A percentile compares a stretch with the other conserved stretches of the same genome.
Evolutionary conservation across 2,329 filamentous ascomycete genomes (phyloP).

Genomic region (Escovopsis sp.): DNA sequence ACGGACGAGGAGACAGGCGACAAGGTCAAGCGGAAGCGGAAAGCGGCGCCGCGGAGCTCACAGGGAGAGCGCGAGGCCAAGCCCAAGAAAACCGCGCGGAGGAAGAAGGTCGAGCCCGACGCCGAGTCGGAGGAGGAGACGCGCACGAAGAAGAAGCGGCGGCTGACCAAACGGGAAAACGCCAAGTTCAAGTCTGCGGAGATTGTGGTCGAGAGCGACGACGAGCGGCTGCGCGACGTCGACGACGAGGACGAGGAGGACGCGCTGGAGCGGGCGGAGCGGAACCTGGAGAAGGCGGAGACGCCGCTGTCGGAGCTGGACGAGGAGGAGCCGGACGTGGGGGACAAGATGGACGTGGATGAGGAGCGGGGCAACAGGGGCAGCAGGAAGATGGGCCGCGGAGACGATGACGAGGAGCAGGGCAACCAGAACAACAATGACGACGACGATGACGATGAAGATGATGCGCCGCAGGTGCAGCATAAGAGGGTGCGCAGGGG

Average conservation of each 20-base stretch:
- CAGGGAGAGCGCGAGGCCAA: constrained; percentile 27
- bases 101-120: constrained; percentile 28
- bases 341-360: constrained; percentile 39
- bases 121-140: constrained; percentile 25
- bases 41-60: constrained; percentile 23
- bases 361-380: constrained; percentile 18
- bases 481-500: constrained; percentile 33
- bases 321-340: constrained; percentile 20
- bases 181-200: constrained; percentile 76
- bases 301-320: constrained; percentile 21
- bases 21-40: constrained; percentile 64
- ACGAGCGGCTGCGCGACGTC: constrained; percentile 29
- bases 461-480: constrained; percentile 22
- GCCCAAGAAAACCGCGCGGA: constrained; percentile 34
- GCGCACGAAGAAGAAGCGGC: constrained; percentile 46
- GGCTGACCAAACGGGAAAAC: constrained; percentile 32
- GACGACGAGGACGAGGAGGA: constrained; percentile 19
- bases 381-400: constrained; percentile 23
- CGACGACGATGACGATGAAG: constrained; percentile 37
- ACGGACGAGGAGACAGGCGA: constrained; percentile 73
- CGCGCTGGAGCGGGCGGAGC: constrained; percentile 30
- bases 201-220: constrained; percentile 64
- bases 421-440: constrained; percentile 27
- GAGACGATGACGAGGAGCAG: background rate
- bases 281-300: constrained; percentile 22